These are phyloP conservation scores for Termitomyces eurrhizus DNA, from an alignment of 768 basidiomycete species.

Conservation along the genomic window DNA sequence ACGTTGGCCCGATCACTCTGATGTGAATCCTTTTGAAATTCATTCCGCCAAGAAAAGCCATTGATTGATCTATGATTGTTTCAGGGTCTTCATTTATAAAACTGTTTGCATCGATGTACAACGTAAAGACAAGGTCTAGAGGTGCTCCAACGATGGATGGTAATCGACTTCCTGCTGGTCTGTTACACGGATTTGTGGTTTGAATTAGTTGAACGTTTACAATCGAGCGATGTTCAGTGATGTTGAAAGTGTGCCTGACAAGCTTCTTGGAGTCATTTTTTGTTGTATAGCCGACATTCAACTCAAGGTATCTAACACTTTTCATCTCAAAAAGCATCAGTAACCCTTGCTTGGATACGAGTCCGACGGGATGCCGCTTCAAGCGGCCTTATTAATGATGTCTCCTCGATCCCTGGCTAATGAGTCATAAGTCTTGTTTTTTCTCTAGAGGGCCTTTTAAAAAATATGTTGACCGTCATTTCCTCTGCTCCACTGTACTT, in stretches of 20 bases:
- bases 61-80: not conserved
- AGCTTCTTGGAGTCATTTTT: conserved; percentile 10
- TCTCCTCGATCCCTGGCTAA: not conserved
- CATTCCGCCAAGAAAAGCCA: not conserved
- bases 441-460: not conserved
- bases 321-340: not conserved
- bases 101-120: not conserved
- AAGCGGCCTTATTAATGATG: not conserved
- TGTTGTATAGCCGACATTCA: not conserved
- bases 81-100: not conserved
- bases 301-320: not conserved
- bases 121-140: not conserved
- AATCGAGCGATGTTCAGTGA: not conserved
- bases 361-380: conserved; percentile 1
- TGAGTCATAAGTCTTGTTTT: conserved; percentile 2
- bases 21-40: conserved; percentile 1
- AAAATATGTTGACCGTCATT: not conserved
- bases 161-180: not conserved
- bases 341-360: not conserved
- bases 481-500: not conserved
- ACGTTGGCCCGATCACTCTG: conserved; percentile 36
- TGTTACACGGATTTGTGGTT: not conserved
- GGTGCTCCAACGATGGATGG: not conserved
- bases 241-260: conserved; percentile 3
- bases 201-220: not conserved